Conservation (phyloP, 495 filamentous ascomycete species). For the Hypoxylon rickii region DNA sequence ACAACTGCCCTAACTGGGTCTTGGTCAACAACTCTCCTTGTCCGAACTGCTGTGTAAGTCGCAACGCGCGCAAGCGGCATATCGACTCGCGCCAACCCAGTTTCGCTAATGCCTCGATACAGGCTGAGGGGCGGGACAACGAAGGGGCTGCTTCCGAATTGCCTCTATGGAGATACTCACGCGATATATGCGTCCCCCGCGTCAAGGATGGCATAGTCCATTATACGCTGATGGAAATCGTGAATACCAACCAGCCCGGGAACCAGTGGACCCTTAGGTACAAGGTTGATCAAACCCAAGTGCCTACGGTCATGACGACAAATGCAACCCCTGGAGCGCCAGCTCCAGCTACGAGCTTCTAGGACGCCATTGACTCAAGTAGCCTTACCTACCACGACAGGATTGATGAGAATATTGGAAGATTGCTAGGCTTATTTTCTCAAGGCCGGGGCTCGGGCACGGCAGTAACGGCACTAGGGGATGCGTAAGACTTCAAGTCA, state of each 20-base stretch:
- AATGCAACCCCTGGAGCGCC: conserved; percentile 43
- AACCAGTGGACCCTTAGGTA: conserved; percentile 42
- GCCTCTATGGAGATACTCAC: conserved; percentile 34
- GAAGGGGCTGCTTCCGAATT: conserved; percentile 35
- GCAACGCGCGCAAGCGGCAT: not conserved
- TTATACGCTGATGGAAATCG: conserved; percentile 52
- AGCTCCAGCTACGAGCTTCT: conserved; percentile 25
- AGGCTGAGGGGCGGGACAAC: conserved; percentile 55
- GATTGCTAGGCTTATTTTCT: too few species aligned
- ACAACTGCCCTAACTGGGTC: conserved; percentile 65
- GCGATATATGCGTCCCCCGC: conserved; percentile 48
- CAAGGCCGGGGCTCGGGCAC: too few species aligned
- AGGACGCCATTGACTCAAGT: not conserved
- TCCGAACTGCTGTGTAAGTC: conserved; percentile 59
- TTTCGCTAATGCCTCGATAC: conserved; percentile 16
- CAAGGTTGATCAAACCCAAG: conserved; percentile 32
- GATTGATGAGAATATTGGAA: conserved; percentile 1
- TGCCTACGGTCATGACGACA: conserved; percentile 39
- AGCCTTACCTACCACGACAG: conserved; percentile 2
- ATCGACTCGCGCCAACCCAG: not conserved
- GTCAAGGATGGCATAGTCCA: conserved; percentile 48
- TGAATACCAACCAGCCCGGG: conserved; percentile 35
- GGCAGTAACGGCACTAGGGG: too few species aligned
- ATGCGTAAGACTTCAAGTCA: too few species aligned
- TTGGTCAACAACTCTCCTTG: conserved; percentile 63